A percentile compares a stretch with the other conserved stretches of the same genome.
These are phyloP conservation scores for Suillus ampliporus DNA, from an alignment of 768 basidiomycete species.

Conservation along the genomic window DNA sequence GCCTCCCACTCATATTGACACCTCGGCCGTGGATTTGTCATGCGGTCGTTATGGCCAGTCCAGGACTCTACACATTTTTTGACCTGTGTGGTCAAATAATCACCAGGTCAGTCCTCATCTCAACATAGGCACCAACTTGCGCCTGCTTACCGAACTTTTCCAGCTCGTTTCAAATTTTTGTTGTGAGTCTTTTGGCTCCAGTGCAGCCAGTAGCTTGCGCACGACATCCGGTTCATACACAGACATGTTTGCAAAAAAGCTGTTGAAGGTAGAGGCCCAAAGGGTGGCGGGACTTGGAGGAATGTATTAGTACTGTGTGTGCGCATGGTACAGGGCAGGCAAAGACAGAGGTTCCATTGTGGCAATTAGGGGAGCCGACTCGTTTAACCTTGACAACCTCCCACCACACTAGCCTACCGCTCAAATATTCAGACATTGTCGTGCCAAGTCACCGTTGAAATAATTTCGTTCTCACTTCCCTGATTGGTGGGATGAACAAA, in stretches of 20 bases:
- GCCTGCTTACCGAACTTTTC: not conserved
- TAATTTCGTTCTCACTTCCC: not conserved
- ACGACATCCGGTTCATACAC: not conserved
- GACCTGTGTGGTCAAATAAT: constrained; percentile 4
- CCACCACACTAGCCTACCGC: not conserved
- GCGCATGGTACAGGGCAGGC: not conserved
- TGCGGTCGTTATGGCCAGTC: constrained; percentile 2
- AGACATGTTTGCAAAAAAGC: not conserved
- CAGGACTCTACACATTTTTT: constrained; percentile 6
- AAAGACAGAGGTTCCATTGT: not conserved
- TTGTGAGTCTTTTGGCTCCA: not conserved
- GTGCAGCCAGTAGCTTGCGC: not conserved
- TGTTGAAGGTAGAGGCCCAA: no score
- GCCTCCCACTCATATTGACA: constrained; percentile 29
- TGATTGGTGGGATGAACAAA: not conserved
- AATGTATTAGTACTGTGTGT: not conserved
- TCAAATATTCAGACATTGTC: not conserved
- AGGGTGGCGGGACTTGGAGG: not conserved
- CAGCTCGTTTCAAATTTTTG: not conserved
- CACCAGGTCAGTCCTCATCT: not conserved
- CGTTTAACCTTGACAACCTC: not conserved
- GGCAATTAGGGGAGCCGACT: not conserved
- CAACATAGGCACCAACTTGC: not conserved
- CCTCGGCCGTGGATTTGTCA: not conserved
- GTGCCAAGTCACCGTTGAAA: constrained; percentile 1